These are phyloP conservation scores for Daucus carota DNA, from an alignment of 129 eudicot species.

Conservation along the genomic window DH1_v3.0 NC_030388.2:17560001-17560500, in stretches of 20 bases:
- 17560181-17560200: conserved; percentile 26
- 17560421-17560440: background rate
- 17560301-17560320: background rate
- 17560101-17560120: conserved; percentile 47
- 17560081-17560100: conserved; percentile 47
- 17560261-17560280: background rate
- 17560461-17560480: background rate
- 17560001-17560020: too few species aligned
- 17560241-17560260: conserved; percentile 46
- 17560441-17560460: background rate
- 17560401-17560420: background rate
- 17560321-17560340: background rate
- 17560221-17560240: conserved; percentile 24
- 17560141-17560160: conserved; percentile 45
- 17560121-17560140: conserved; percentile 45
- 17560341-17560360: background rate
- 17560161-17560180: conserved; percentile 21
- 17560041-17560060: background rate
- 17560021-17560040: background rate
- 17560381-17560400: background rate
- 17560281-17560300: background rate
- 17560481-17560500: conserved; percentile 25
- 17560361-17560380: too few species aligned
- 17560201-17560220: conserved; percentile 44
- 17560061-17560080: conserved; percentile 25